Evolutionary conservation across 306 rosid genomes (phyloP).

Genomic region (Vigna angularis): DNA sequence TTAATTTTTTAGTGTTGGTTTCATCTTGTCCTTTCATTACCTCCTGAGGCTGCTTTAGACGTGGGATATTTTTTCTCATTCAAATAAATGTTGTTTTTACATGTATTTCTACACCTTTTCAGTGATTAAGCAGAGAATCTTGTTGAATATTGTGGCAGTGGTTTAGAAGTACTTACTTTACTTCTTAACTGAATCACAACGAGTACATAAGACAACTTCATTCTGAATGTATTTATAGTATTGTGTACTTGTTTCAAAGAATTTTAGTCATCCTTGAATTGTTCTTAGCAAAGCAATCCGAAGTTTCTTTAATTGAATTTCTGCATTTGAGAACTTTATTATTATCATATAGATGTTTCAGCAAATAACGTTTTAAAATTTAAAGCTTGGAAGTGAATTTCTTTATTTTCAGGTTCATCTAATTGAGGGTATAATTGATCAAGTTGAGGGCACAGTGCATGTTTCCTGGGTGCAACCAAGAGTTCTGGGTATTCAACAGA

Average conservation of each 20-base stretch:
- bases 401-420: constrained; percentile 80
- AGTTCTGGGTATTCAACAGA: constrained; percentile 89
- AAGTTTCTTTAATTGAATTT: constrained; percentile 3
- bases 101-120: constrained; percentile 11
- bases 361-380: neutral
- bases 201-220: constrained; percentile 11
- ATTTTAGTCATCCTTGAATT: neutral
- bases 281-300: constrained; percentile 10
- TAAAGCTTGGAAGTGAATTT: constrained; percentile 5
- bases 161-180: neutral
- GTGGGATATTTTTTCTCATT: neutral
- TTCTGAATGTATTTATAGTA: neutral
- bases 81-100: neutral
- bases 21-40: constrained; percentile 6
- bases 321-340: neutral
- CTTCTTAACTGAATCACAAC: neutral
- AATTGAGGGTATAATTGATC: constrained; percentile 97
- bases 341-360: neutral
- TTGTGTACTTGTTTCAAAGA: neutral
- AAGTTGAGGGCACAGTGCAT: constrained; percentile 92
- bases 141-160: constrained; percentile 1
- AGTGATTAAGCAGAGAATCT: neutral
- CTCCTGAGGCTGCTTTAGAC: neutral
- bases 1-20: constrained; percentile 8
- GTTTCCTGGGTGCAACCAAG: constrained; percentile 99